These are phyloP conservation scores for Graphium sp. DNA, from an alignment of 2,329 filamentous ascomycete genomes.

Conservation along the genomic window DNA sequence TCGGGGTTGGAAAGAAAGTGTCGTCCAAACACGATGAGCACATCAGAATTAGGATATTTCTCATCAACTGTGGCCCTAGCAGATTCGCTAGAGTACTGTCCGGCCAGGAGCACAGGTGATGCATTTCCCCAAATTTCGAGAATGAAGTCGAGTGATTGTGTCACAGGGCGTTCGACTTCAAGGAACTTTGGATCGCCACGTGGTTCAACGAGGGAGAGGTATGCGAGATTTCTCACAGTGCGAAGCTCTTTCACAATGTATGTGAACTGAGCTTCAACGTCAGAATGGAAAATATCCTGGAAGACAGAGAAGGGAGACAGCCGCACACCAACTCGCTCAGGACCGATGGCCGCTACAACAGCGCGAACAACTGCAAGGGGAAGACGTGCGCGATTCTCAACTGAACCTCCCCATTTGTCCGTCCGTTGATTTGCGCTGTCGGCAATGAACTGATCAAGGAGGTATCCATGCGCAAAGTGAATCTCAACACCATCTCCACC, in stretches of 20 bases:
- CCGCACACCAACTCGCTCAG: conserved; percentile 35
- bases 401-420: conserved; percentile 32
- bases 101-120: conserved; percentile 15
- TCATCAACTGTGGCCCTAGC: conserved; percentile 13
- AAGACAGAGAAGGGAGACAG: conserved; percentile 43
- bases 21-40: conserved; percentile 16
- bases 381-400: conserved; percentile 34
- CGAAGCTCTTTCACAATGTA: conserved; percentile 35
- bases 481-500: conserved; percentile 58
- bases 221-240: conserved; percentile 34
- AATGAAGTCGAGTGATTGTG: conserved; percentile 15
- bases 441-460: conserved; percentile 43
- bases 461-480: conserved; percentile 40
- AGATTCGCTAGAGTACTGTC: conserved; percentile 11
- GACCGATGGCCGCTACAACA: conserved; percentile 23
- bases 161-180: too few species aligned
- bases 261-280: conserved; percentile 46
- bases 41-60: conserved; percentile 12
- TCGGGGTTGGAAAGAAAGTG: conserved; percentile 15
- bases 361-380: conserved; percentile 28
- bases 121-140: conserved; percentile 15
- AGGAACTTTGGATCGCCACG: conserved; percentile 25
- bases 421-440: conserved; percentile 29
- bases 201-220: conserved; percentile 44
- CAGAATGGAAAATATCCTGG: conserved; percentile 45